Conservation (phyloP, 352 stramenopile genomes). For the Globisporangium middletonii region DNA sequence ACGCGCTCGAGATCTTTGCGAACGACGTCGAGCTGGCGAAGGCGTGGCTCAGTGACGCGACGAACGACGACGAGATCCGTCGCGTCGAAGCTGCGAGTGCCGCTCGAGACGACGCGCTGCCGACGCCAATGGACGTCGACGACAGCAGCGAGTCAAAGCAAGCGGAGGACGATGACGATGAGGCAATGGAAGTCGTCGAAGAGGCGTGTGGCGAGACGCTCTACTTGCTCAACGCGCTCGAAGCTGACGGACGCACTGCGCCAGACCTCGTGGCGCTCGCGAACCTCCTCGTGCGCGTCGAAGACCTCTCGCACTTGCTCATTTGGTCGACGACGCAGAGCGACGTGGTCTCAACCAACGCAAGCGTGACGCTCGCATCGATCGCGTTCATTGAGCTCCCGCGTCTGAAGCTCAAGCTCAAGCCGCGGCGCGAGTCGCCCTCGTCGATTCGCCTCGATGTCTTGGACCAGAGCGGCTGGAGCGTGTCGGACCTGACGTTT, state of each 20-base stretch:
- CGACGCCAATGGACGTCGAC: conserved; percentile 1
- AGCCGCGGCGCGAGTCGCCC: conserved; percentile 46
- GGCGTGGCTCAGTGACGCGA: conserved; percentile 55
- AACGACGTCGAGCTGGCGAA: conserved; percentile 58
- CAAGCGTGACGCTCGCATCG: conserved; percentile 14
- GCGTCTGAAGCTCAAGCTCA: conserved; percentile 95
- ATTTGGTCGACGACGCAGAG: conserved; percentile 81
- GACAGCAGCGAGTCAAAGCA: conserved; percentile 20
- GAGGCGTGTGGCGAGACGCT: conserved; percentile 61
- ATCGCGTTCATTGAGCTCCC: conserved; percentile 97
- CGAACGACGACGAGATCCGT: conserved; percentile 58
- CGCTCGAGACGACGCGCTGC: conserved; percentile 22
- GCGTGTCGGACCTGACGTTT: conserved; percentile 64
- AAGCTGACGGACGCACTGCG: conserved; percentile 45
- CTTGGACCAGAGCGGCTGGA: conserved; percentile 82
- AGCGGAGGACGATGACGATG: conserved; percentile 41
- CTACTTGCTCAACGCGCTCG: conserved; percentile 93
- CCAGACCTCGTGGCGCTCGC: conserved; percentile 58
- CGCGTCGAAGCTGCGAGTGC: conserved; percentile 33
- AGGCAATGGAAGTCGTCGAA: conserved; percentile 52
- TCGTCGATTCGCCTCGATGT: conserved; percentile 55
- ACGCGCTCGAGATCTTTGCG: conserved; percentile 59
- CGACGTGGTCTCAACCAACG: neutral
- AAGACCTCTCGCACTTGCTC: conserved; percentile 96
- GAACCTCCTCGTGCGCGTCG: conserved; percentile 90